These are phyloP conservation scores for Themeda triandra DNA, from an alignment of 176 grass and related monocot genomes.

Conservation along the genomic window DNA sequence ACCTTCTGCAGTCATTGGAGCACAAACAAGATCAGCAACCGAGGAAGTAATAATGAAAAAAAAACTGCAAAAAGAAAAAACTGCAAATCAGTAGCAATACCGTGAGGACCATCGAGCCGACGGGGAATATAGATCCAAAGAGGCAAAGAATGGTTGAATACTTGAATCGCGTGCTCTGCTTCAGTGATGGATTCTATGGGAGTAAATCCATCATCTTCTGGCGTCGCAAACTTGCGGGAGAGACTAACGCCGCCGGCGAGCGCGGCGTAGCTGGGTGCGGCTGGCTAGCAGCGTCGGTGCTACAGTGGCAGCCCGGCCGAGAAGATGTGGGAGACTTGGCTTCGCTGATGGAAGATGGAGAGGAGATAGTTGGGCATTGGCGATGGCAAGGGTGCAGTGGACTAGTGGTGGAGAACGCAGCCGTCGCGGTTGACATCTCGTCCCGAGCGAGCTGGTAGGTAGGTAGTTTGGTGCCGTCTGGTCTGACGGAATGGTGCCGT, in stretches of 20 bases:
- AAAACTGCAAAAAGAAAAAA: neutral
- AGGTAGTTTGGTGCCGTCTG: no score
- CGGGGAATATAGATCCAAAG: neutral
- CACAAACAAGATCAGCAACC: neutral
- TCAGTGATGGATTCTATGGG: neutral
- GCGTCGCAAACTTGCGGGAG: neutral
- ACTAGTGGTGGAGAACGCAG: no score
- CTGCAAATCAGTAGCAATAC: neutral
- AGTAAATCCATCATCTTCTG: neutral
- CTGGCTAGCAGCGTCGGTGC: no score
- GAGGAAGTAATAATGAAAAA: neutral
- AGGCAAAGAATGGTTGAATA: neutral
- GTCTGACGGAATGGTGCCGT: no score
- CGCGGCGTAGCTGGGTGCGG: neutral
- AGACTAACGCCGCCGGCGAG: neutral
- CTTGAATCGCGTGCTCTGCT: neutral
- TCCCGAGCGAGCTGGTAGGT: no score
- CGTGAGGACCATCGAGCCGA: neutral
- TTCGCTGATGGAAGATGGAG: no score
- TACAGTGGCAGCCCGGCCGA: no score
- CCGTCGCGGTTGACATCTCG: no score
- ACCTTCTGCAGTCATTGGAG: neutral
- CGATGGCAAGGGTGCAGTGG: no score
- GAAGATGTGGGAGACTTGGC: no score
- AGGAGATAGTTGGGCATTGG: no score